Evolutionary conservation across 176 grass and related monocot species (phyloP).

Genomic region (Paspalum notatum): DNA sequence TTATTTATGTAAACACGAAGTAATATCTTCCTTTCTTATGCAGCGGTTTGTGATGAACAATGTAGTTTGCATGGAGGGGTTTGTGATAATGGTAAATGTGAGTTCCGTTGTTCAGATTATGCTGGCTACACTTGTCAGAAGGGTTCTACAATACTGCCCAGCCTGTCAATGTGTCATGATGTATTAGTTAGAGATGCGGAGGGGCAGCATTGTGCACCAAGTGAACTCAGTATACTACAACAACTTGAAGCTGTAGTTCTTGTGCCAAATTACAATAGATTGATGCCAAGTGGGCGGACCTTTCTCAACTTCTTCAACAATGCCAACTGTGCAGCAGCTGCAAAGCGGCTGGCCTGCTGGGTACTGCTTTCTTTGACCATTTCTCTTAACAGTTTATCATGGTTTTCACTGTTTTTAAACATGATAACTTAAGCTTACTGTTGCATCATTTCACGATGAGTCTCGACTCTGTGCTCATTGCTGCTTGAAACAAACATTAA

Average conservation of each 20-base stretch:
- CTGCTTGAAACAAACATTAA: constrained; percentile 13
- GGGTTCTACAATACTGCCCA: constrained; percentile 77
- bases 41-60: constrained; percentile 97
- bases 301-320: constrained; percentile 93
- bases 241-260: constrained; percentile 95
- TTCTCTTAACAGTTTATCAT: not conserved
- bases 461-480: not conserved
- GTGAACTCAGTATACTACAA: constrained; percentile 90
- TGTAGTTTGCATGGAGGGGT: constrained; percentile 99
- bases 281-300: constrained; percentile 83
- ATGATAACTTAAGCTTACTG: not conserved
- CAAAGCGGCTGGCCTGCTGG: constrained; percentile 96
- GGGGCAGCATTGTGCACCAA: constrained; percentile 95
- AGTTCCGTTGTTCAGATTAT: constrained; percentile 99
- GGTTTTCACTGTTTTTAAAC: not conserved
- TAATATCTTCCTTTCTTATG: constrained; percentile 47
- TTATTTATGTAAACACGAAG: constrained; percentile 36
- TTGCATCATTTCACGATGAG: constrained; percentile 18
- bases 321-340: constrained; percentile 90
- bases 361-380: constrained; percentile 50
- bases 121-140: constrained; percentile 99
- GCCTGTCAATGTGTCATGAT: constrained; percentile 91
- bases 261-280: constrained; percentile 95
- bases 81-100: constrained; percentile 95
- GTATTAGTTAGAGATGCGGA: constrained; percentile 81